phyloP scores from a whole-genome alignment of 2,329 filamentous ascomycete genomes.

The Sclerotinia trifoliorum region DNA sequence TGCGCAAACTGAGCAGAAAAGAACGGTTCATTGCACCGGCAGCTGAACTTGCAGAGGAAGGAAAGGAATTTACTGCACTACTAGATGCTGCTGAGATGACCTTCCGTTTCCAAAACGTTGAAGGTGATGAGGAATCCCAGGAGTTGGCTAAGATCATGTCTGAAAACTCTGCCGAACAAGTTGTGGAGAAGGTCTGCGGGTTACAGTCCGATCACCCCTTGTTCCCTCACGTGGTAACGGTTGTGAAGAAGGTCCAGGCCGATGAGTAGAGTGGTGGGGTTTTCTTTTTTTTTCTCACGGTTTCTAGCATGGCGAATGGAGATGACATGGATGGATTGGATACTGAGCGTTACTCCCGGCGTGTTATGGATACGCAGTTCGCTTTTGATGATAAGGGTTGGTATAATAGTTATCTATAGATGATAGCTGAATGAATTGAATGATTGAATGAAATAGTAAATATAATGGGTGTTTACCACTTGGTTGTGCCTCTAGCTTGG shows the following conservation, averaged over 20 bases:
- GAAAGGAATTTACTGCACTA: constrained; percentile 68
- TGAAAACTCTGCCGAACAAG: constrained; percentile 67
- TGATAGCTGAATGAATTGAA: not conserved
- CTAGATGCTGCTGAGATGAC: constrained; percentile 86
- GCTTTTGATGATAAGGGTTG: not conserved
- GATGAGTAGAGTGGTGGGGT: constrained; percentile 31
- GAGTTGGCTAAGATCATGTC: constrained; percentile 86
- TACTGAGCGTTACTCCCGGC: constrained; percentile 12
- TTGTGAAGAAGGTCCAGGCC: constrained; percentile 81
- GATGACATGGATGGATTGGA: constrained; percentile 11
- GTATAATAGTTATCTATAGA: not conserved
- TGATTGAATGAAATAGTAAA: not conserved
- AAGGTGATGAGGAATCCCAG: constrained; percentile 84
- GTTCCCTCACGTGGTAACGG: constrained; percentile 69
- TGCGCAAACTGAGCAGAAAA: constrained; percentile 91
- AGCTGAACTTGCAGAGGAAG: constrained; percentile 80
- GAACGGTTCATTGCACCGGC: constrained; percentile 96
- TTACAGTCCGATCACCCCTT: constrained; percentile 75
- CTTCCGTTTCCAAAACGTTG: constrained; percentile 91
- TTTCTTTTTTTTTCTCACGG: constrained; percentile 23
- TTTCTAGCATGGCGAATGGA: constrained; percentile 17
- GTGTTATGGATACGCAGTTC: constrained; percentile 11
- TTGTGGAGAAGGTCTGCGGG: constrained; percentile 78
- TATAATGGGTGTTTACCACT: not conserved
- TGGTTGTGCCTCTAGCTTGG: not conserved